phyloP scores from a whole-genome alignment of 805 yeast genomes.

The Ogataea minuta region DNA sequence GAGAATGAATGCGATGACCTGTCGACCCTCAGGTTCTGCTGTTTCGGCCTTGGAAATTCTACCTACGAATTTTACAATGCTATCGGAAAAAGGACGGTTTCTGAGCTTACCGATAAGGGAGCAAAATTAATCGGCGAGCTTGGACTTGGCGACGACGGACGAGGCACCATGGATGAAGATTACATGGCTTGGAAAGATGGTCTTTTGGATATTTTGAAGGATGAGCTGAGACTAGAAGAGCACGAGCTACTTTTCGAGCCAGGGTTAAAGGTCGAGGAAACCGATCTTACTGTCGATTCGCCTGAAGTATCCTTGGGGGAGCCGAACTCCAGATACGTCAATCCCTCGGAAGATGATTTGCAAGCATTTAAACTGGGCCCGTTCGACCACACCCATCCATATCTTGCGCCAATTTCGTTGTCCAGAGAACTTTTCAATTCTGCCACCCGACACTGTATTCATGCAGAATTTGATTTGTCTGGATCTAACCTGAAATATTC shows the following conservation, averaged over 20 bases:
- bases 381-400: conserved; percentile 79
- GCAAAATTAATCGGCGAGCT: conserved; percentile 71
- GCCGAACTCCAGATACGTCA: conserved; percentile 59
- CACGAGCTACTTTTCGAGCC: conserved; percentile 81
- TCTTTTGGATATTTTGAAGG: conserved; percentile 63
- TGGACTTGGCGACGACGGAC: conserved; percentile 95
- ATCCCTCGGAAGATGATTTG: conserved; percentile 34
- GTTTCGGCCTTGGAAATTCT: conserved; percentile 92
- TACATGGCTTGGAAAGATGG: conserved; percentile 89
- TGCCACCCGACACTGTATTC: conserved; percentile 74
- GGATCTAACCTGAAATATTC: conserved; percentile 74
- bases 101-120: conserved; percentile 57
- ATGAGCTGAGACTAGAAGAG: conserved; percentile 67
- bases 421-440: conserved; percentile 72
- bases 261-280: conserved; percentile 43
- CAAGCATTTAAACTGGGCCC: conserved; percentile 57
- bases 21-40: conserved; percentile 58
- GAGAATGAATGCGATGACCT: conserved; percentile 57
- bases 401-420: conserved; percentile 60
- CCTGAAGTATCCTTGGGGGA: conserved; percentile 74
- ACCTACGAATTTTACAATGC: conserved; percentile 92
- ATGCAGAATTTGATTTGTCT: conserved; percentile 82
- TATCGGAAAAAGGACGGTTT: conserved; percentile 62
- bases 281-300: conserved; percentile 31
- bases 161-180: conserved; percentile 93